Evolutionary conservation across 2,329 filamentous ascomycete species (phyloP), one percentile per base, ranked within the genome.

Genomic region (Pyrenochaeta sp.): DNA sequence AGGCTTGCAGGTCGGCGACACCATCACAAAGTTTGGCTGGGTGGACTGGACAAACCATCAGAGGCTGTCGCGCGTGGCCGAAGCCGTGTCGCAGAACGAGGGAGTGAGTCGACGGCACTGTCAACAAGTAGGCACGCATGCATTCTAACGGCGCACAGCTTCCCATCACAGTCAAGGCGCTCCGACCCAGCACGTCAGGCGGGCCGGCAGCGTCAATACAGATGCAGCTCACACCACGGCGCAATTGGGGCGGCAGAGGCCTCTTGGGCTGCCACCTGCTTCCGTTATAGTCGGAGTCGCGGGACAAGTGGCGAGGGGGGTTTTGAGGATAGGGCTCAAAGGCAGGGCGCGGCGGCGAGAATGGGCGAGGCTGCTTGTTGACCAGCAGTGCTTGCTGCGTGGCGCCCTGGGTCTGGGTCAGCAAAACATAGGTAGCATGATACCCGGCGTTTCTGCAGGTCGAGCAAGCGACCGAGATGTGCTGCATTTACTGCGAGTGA

Each of bases 231-330:
- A 89, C 79, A 34, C 93, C 93, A 39, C 81, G 84, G 59, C 82
- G 84, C 30, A 80, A 92, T 65, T 99, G 94, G 93, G 93, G 93
- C 56, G 94, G 94, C 20, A 81, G 90, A 70, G 94, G 93, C 9
- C 76, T 95, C 69, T 75, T 99, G 61, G 93, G 93, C 41, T 99
- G 93, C 70, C 92, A 96, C 74, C 82, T 97, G 53, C 74, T 96
- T 55, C 90, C 90, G 18, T 58, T 95, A 43, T 96, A 76, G 81
- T 34, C 43, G n/a, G n/a, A n/a, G n/a, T n/a, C n/a, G n/a, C n/a
- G n/a, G n/a, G n/a, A n/a, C n/a, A n/a, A n/a, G n/a, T n/a, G n/a
- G n/a, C 15, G 17, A 28, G n/a, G n/a, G n/a, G n/a, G n/a, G n/a
- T n/a, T n/a, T n/a, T n/a, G 13, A 13, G 31, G 20, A 17, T 21